These are phyloP conservation scores for Fusarium udum DNA, from an alignment of 2,329 filamentous ascomycete genomes.

Conservation along the genomic window DNA sequence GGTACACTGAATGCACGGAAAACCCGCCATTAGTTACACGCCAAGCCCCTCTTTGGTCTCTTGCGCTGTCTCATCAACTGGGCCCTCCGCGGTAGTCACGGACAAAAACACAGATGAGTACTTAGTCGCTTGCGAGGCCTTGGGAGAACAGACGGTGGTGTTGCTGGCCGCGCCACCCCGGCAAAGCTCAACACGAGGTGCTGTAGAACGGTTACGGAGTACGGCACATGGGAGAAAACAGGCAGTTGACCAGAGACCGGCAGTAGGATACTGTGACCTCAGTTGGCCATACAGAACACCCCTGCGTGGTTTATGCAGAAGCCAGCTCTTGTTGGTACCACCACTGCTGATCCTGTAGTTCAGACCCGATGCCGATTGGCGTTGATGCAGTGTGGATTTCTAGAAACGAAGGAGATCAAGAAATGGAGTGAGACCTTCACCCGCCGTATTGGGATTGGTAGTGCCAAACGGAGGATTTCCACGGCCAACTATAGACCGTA, in stretches of 20 bases:
- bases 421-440: conserved; percentile 26
- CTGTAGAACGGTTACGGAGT: background rate
- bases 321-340: conserved; percentile 3
- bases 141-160: background rate
- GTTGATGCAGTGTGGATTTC: conserved; percentile 30
- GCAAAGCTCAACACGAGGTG: background rate
- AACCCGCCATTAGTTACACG: background rate
- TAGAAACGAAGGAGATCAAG: conserved; percentile 37
- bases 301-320: conserved; percentile 15
- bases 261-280: background rate
- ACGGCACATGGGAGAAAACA: conserved; percentile 4
- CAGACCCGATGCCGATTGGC: conserved; percentile 17
- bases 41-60: conserved; percentile 1
- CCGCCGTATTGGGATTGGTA: conserved; percentile 21
- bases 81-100: background rate
- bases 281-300: conserved; percentile 5
- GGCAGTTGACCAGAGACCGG: background rate
- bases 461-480: conserved; percentile 15
- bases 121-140: background rate
- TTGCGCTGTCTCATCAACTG: background rate
- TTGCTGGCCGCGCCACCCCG: conserved; percentile 14
- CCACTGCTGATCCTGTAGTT: conserved; percentile 18
- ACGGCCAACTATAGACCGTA: conserved; percentile 33
- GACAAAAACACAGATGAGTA: conserved; percentile 2
- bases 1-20: background rate